These are phyloP conservation scores for Hansfordia pulvinata DNA, from an alignment of 2,329 filamentous ascomycete genomes.

Conservation along the genomic window DNA sequence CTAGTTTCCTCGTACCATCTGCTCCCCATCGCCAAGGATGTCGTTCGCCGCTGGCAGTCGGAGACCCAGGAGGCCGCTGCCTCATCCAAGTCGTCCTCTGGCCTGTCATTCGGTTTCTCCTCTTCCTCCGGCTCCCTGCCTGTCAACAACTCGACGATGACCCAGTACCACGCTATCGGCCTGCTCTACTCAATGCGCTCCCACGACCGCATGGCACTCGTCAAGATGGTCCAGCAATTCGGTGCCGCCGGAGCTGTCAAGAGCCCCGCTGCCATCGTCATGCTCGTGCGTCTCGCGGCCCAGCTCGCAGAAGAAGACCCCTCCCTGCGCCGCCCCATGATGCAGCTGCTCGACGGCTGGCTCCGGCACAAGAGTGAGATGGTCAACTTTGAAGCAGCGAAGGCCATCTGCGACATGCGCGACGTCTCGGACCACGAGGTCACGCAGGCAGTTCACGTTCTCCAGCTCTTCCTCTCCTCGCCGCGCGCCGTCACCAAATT, in stretches of 20 bases:
- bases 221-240: conserved; percentile 99
- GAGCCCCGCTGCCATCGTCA: conserved; percentile 82
- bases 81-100: conserved; percentile 73
- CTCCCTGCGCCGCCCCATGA: conserved; percentile 86
- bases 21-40: conserved; percentile 86
- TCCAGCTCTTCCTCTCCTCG: conserved; percentile 93
- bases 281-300: conserved; percentile 84
- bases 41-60: conserved; percentile 94
- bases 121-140: conserved; percentile 59
- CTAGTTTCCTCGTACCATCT: conserved; percentile 96
- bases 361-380: conserved; percentile 97
- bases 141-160: conserved; percentile 93
- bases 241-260: conserved; percentile 83
- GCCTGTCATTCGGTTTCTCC: conserved; percentile 87
- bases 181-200: conserved; percentile 95
- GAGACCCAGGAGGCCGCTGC: conserved; percentile 96
- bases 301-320: conserved; percentile 90
- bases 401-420: conserved; percentile 90
- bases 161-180: conserved; percentile 96
- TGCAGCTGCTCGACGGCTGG: conserved; percentile 92
- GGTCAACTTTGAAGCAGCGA: conserved; percentile 98
- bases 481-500: conserved; percentile 95
- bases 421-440: conserved; percentile 89
- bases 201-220: conserved; percentile 93
- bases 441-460: conserved; percentile 80